phyloP scores from a whole-genome alignment of 495 filamentous ascomycete genomes.

The Saxophila tyrrhenica region DNA sequence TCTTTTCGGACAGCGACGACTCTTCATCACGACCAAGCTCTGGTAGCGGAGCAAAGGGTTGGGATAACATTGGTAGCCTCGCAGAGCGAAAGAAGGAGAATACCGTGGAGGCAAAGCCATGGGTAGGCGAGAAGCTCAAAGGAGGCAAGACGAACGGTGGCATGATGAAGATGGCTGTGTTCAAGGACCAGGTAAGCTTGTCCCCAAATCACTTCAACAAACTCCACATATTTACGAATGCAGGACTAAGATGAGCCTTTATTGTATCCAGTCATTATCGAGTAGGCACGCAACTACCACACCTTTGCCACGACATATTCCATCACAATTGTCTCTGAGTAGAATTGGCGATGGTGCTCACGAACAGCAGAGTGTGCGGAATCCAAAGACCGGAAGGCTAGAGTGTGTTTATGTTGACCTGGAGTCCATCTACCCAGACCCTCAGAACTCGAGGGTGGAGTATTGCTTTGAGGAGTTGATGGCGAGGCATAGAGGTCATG shows the following conservation, averaged over 20 bases:
- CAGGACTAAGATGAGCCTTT: constrained; percentile 84
- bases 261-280: constrained; percentile 44
- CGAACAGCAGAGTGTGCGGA: constrained; percentile 34
- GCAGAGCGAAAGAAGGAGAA: constrained; percentile 92
- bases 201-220: constrained; percentile 26
- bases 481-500: constrained; percentile 68
- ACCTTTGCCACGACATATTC: not conserved
- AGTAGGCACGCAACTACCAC: constrained; percentile 23
- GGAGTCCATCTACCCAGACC: constrained; percentile 68
- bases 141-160: constrained; percentile 65
- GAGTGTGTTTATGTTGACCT: constrained; percentile 84
- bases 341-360: constrained; percentile 27
- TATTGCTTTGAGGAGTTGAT: constrained; percentile 84
- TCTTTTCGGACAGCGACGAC: constrained; percentile 72
- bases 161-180: constrained; percentile 74
- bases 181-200: constrained; percentile 86
- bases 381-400: constrained; percentile 62
- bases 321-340: not conserved
- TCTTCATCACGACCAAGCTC: constrained; percentile 16
- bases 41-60: constrained; percentile 48
- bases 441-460: constrained; percentile 54
- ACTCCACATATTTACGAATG: constrained; percentile 79
- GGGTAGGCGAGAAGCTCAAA: constrained; percentile 85
- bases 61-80: constrained; percentile 83
- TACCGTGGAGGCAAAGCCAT: constrained; percentile 70